phyloP scores from a whole-genome alignment of 352 stramenopile species.

The Thraustochytrium striatum region DNA sequence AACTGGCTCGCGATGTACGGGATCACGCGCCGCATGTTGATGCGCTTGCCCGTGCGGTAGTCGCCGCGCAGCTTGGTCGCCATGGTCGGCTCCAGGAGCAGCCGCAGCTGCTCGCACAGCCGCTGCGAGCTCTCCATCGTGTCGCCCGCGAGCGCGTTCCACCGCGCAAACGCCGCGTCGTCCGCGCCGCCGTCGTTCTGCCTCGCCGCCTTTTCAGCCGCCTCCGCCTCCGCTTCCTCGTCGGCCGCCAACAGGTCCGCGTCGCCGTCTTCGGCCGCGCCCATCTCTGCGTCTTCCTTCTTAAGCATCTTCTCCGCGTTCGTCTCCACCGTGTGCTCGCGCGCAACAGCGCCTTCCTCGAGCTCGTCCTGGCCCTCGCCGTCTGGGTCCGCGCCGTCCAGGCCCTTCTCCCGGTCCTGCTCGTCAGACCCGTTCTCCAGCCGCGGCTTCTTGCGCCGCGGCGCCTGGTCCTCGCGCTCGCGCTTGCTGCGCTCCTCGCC shows the following conservation, averaged over 20 bases:
- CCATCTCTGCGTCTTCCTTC: conserved; percentile 3
- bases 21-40: conserved; percentile 99
- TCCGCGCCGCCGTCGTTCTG: not conserved
- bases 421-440: conserved; percentile 14
- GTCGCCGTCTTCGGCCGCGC: not conserved
- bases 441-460: not conserved
- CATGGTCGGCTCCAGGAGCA: conserved; percentile 96
- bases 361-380: conserved; percentile 41
- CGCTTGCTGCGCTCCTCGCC: not conserved
- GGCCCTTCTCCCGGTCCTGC: not conserved
- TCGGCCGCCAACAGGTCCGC: not conserved
- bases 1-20: conserved; percentile 99
- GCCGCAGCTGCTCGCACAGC: conserved; percentile 95
- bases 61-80: conserved; percentile 92
- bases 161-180: not conserved
- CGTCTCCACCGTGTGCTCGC: conserved; percentile 3
- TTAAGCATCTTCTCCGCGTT: conserved; percentile 31
- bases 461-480: conserved; percentile 40
- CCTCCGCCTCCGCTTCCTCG: conserved; percentile 42
- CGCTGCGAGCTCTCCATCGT: conserved; percentile 62
- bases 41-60: conserved; percentile 97
- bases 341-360: conserved; percentile 13
- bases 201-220: not conserved
- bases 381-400: not conserved
- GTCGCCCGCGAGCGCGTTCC: conserved; percentile 21